Base-by-base conservation (phyloP, 176 grass and related monocot species). In the Otatea glauca region DNA sequence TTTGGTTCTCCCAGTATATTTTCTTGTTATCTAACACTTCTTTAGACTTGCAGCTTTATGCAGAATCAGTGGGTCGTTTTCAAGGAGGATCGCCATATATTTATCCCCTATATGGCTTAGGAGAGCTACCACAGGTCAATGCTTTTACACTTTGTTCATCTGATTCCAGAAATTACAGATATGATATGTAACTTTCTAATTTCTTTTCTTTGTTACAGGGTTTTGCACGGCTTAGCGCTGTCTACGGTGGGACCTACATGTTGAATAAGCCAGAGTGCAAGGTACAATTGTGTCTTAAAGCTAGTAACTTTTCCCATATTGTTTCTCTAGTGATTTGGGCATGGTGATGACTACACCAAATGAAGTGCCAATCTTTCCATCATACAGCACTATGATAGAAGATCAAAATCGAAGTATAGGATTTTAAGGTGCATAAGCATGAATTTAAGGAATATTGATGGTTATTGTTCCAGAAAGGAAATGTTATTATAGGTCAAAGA, bases 71-170 rank as follows among this genome's bases (percentile, higher is more conserved):
- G 47, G 81, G 87, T 76, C 92, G 95, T 27, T 98, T 98, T 75
- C 96, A 98, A 98, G 96, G 92, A 83, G 91, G 96, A 8, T 98
- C 96, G 24, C 96, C 96, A 44, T 98, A 98, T 77, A 98, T 98
- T 80, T 98, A 98, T 84, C 92, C 92, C 42, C 84, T 98, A 29
- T 98, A 98, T 90, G 96, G 96, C 5, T 75, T 98, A 81, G 92
- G 91, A 79, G 96, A 98, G 89, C 87, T 98, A n/a, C 96, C 96
- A 45, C 96, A 97, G 92, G 94, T 97, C 53, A 35, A 72, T 82
- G 25, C 27, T 74, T 38, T 72, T 61, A 63, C 20, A 70, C 34
- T 18, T 68, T 77, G 20, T 49, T 43, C 23, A 43, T 90, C 53
- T 37, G 37, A 72, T 48, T 50, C 38, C 61, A n/a, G 5, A 12